These are phyloP conservation scores for Fragilariopsis cylindrus DNA, from an alignment of 108 stramenopile species.

Conservation along the genomic window DNA sequence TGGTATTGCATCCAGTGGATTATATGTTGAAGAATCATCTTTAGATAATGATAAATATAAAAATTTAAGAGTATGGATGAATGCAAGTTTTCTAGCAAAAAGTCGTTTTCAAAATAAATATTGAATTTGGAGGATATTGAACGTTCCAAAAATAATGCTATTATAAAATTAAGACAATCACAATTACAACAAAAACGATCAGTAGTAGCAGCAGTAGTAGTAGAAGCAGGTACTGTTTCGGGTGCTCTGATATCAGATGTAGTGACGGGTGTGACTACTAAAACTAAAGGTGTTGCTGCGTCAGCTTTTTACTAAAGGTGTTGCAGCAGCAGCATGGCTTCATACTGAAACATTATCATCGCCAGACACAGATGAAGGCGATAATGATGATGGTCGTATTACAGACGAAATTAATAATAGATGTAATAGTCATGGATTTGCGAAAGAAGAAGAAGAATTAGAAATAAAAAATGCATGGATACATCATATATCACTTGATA, in stretches of 20 bases:
- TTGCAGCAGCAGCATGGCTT: neutral
- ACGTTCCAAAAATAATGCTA: neutral
- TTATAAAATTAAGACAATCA: neutral
- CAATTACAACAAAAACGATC: neutral
- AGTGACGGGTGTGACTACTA: neutral
- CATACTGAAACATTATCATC: neutral
- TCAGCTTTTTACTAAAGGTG: neutral
- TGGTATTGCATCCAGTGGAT: constrained; percentile 37
- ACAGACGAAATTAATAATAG: neutral
- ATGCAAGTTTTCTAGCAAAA: constrained; percentile 20
- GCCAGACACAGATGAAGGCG: neutral
- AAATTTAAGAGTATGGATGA: constrained; percentile 40
- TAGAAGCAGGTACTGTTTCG: neutral
- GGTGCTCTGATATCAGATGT: neutral
- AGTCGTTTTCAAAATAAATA: neutral
- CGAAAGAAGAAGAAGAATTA: constrained; percentile 19
- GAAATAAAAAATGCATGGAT: constrained; percentile 27
- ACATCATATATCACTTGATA: constrained; percentile 26
- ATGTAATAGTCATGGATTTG: constrained; percentile 2
- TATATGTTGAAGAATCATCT: constrained; percentile 31
- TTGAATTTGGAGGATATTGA: neutral
- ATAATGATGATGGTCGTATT: neutral
- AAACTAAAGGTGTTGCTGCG: neutral
- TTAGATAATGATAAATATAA: constrained; percentile 9
- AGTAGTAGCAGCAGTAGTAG: neutral